These are phyloP conservation scores for Fusarium illudens DNA, from an alignment of 2,329 filamentous ascomycete species.

Conservation along the genomic window DNA sequence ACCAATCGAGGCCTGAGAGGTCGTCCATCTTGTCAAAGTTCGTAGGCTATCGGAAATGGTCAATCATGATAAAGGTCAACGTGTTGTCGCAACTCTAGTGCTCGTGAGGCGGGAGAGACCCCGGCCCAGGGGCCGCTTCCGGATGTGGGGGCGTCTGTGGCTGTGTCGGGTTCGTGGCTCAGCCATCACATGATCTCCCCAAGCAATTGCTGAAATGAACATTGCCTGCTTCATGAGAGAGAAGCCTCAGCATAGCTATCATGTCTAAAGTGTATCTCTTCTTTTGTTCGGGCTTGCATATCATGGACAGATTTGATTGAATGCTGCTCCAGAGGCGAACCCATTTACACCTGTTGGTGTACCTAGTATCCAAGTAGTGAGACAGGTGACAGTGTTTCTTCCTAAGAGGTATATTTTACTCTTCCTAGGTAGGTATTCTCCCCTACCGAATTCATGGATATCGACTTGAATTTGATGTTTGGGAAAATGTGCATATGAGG, in stretches of 20 bases:
- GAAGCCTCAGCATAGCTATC: not conserved
- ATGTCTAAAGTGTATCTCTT: not conserved
- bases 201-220: not conserved
- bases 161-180: conserved; percentile 32
- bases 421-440: too few species aligned
- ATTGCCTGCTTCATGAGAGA: not conserved
- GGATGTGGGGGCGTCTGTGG: conserved; percentile 39
- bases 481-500: not conserved
- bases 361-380: not conserved
- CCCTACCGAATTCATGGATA: too few species aligned
- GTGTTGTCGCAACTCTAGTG: conserved; percentile 33
- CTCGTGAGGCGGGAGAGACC: conserved; percentile 22
- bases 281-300: not conserved
- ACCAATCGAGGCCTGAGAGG: conserved; percentile 69
- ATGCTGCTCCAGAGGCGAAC: not conserved
- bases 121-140: conserved; percentile 37
- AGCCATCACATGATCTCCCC: conserved; percentile 20
- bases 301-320: not conserved
- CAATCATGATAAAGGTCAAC: conserved; percentile 38
- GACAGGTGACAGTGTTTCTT: not conserved
- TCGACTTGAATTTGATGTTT: not conserved
- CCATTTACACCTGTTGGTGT: too few species aligned
- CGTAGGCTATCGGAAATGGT: conserved; percentile 35
- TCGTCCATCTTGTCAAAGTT: conserved; percentile 63
- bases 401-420: not conserved